phyloP scores from a whole-genome alignment of 495 filamentous ascomycete genomes.

The Penicillium fimorum region DNA sequence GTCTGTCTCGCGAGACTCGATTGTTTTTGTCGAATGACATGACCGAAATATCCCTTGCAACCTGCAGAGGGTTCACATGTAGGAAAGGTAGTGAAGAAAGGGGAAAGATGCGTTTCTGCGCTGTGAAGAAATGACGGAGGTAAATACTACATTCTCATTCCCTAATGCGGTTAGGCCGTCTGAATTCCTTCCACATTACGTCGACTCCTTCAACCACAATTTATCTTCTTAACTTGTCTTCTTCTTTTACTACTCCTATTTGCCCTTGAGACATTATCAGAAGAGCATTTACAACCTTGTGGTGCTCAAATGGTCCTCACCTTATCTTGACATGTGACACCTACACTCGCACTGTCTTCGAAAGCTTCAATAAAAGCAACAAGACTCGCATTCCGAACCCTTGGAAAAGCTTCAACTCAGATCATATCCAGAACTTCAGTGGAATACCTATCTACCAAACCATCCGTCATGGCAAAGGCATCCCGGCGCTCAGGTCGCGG shows the following conservation, averaged over 20 bases:
- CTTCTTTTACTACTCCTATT: neutral
- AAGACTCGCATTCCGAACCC: neutral
- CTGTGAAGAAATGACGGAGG: slow-evolving; percentile 7
- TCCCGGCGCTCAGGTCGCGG: slow-evolving; percentile 32
- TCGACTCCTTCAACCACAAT: slow-evolving; percentile 1
- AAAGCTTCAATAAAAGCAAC: slow-evolving; percentile 19
- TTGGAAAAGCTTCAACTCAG: neutral
- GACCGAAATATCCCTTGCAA: slow-evolving; percentile 7
- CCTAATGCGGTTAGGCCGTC: slow-evolving; percentile 23
- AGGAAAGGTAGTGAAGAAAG: slow-evolving; percentile 2
- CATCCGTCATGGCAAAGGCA: slow-evolving; percentile 40
- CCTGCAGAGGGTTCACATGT: slow-evolving; percentile 22
- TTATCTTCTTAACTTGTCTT: neutral
- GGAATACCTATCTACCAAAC: neutral
- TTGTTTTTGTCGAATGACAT: slow-evolving; percentile 12
- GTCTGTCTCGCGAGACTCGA: slow-evolving; percentile 20
- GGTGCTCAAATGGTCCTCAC: slow-evolving; percentile 11
- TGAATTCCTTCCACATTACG: slow-evolving; percentile 8
- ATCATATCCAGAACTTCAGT: neutral
- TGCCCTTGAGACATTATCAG: slow-evolving; percentile 10
- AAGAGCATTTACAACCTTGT: slow-evolving; percentile 8
- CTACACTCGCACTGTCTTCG: slow-evolving; percentile 21
- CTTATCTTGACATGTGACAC: slow-evolving; percentile 36
- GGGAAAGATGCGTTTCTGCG: slow-evolving; percentile 3
- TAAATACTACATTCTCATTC: slow-evolving; percentile 29